Evolutionary conservation across 2,329 filamentous ascomycete genomes (phyloP), one percentile per base, ranked within the genome.

Genomic region (Aspergillus sojae): DNA sequence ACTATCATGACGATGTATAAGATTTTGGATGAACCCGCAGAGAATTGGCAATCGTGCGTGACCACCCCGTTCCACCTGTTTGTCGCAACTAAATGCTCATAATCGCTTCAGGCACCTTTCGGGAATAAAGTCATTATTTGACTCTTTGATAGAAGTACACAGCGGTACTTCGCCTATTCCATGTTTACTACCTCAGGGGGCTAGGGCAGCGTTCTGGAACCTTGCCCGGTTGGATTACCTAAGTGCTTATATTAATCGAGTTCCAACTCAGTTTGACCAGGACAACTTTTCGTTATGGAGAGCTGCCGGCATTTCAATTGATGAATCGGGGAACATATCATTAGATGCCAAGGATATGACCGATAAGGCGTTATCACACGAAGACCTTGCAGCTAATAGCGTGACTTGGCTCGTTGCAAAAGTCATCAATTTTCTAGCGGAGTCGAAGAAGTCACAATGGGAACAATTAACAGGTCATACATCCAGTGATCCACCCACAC

Each of bases 1-100:
- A 84, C 85, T 0, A 87, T 90, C 1, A 77, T 90, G 1, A 88
- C 85, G 62, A 82, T 86, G 0, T 89, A 88, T 61, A 87, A 89
- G 65, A 84, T 89, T 46, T 74, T 90, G n/a, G 86, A 89, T 70
- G 83, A 84, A 3, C 85, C 85, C 1, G 85, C 84, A 2, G 80
- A 82, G 0, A 86, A 86, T 36, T 90, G 87, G 87, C 81, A 84
- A 36, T 81, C 68, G 77, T 79, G 66, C 62, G 75, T 69, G 2
- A n/a, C 34, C 52, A n/a, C 19, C 28, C 39, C 16, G 32, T 65
- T 71, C 46, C 69, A 11, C 23, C 11, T 21, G 5, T 28, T 26
- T 34, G 3, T 16, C 41, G 0, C 14, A 50, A 45, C 43, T 58
- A n/a, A 46, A 21, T 3, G 3, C 14, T 46, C 16, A 43, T 4